phyloP scores from a whole-genome alignment of 768 basidiomycete genomes.

The Leucocoprinus birnbaumii region DNA sequence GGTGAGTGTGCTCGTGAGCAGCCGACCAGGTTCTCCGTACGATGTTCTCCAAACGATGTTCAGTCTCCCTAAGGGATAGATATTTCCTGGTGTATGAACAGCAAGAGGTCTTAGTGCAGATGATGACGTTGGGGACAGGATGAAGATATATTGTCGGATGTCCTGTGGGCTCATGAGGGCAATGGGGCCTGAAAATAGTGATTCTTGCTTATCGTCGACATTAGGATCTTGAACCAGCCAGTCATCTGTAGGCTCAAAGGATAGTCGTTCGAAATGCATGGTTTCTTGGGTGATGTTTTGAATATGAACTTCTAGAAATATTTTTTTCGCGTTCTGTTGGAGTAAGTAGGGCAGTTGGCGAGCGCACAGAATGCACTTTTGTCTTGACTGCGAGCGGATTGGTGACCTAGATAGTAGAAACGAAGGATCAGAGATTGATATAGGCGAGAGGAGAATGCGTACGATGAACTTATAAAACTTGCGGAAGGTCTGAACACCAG shows the following conservation, averaged over 20 bases:
- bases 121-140: constrained; percentile 54
- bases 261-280: constrained; percentile 80
- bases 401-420: constrained; percentile 61
- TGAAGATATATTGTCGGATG: constrained; percentile 84
- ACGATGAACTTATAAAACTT: constrained; percentile 94
- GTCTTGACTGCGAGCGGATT: constrained; percentile 95
- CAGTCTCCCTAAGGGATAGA: constrained; percentile 80
- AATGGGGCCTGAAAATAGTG: constrained; percentile 58
- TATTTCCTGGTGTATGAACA: constrained; percentile 49
- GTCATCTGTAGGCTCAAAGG: constrained; percentile 67
- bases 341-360: constrained; percentile 69
- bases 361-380: constrained; percentile 77
- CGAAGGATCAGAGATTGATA: background rate
- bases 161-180: constrained; percentile 83
- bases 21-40: constrained; percentile 81
- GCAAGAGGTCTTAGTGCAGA: constrained; percentile 44
- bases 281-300: constrained; percentile 82
- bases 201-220: constrained; percentile 20
- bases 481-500: constrained; percentile 65
- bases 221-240: constrained; percentile 64
- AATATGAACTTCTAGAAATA: constrained; percentile 91
- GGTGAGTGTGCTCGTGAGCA: constrained; percentile 87
- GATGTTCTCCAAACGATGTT: constrained; percentile 88
- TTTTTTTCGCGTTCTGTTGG: constrained; percentile 67
- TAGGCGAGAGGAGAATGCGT: constrained; percentile 26